Evolutionary conservation across 192 early-diverging fungal genomes (phyloP), one percentile per base, ranked within the genome.

Genomic region (Entophlyctis luteolus): DNA sequence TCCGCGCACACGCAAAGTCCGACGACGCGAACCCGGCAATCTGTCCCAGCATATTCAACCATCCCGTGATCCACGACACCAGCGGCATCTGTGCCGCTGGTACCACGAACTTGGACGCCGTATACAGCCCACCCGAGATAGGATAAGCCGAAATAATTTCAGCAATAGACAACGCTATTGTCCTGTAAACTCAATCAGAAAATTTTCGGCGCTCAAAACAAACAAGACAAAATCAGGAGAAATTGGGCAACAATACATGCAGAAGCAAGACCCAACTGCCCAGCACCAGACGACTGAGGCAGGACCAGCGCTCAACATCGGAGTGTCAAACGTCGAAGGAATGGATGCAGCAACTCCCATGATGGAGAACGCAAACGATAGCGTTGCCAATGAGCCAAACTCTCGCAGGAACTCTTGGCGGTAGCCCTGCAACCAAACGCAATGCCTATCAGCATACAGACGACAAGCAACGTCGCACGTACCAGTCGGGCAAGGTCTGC

Each of bases 301-400:
- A 6, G 60, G 60, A 16, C 60, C 60, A 31, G 46, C 60, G 6
- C 29, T 29, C 46, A 63, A 33, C 60, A 63, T 63, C 32, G 60
- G 46, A 18, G 60, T 49, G 31, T 63, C 60, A 34, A 63, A 63
- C 10, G 60, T 63, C 16, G 60, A 47, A 14, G 60, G 60, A 63
- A 63, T 49, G 20, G 60, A 31, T n/a, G 60, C 60, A 49, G 60
- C 60, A 49, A 63, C 60, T 32, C 60, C 60, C 60, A 63, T 63
- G 60, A 63, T 63, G 28, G 60, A 63, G 47, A 63, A 63, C 10
- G 60, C 60, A 49, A 63, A 63, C 23, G 60, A 63, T 10, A 63
- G 60, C 1, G 60, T 63, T 1, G 60, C 6, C 6, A 63, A 34
- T 20, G 60, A 63, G 16, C 60, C 60, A 31, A 63, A 63, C 60